Conservation (phyloP, 352 stramenopile species). For the Phytophthora litchii region DNA sequence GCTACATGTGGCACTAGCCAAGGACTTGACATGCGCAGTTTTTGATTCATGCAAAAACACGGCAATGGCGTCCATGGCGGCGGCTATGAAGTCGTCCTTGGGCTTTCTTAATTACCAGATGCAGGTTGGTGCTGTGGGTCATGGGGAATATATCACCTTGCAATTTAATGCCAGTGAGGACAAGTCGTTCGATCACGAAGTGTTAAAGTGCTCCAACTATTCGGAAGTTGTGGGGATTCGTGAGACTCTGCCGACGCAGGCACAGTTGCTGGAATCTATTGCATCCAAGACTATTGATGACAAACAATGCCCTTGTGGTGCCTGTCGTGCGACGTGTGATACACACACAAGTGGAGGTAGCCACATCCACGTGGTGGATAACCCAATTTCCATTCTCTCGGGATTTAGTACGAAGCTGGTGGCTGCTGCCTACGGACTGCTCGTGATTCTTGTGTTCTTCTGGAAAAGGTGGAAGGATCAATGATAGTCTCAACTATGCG, state of each 20-base stretch:
- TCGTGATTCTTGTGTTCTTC: constrained; percentile 42
- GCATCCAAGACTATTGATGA: constrained; percentile 41
- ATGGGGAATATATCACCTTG: constrained; percentile 88
- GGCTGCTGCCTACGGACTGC: constrained; percentile 56
- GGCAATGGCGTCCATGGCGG: constrained; percentile 69
- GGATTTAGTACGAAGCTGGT: constrained; percentile 73
- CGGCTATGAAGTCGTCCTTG: constrained; percentile 83
- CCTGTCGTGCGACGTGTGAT: constrained; percentile 74
- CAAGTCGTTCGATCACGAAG: constrained; percentile 56
- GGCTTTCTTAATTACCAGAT: constrained; percentile 91
- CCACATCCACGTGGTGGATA: constrained; percentile 56
- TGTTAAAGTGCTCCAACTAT: constrained; percentile 84
- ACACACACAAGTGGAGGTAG: constrained; percentile 40
- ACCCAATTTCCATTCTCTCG: constrained; percentile 72
- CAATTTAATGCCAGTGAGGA: constrained; percentile 59
- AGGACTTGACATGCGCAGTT: constrained; percentile 71
- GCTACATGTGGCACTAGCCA: constrained; percentile 75
- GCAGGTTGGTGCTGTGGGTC: constrained; percentile 85
- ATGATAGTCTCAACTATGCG: constrained; percentile 14
- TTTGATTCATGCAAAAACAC: constrained; percentile 91
- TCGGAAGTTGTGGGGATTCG: constrained; percentile 50
- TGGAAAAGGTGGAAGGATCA: constrained; percentile 51
- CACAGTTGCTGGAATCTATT: constrained; percentile 73
- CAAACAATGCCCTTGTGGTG: constrained; percentile 81
- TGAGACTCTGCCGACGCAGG: constrained; percentile 60